Evolutionary conservation across 768 basidiomycete genomes (phyloP), one percentile per base, ranked within the genome.

Genomic region (Amanita muscaria): DNA sequence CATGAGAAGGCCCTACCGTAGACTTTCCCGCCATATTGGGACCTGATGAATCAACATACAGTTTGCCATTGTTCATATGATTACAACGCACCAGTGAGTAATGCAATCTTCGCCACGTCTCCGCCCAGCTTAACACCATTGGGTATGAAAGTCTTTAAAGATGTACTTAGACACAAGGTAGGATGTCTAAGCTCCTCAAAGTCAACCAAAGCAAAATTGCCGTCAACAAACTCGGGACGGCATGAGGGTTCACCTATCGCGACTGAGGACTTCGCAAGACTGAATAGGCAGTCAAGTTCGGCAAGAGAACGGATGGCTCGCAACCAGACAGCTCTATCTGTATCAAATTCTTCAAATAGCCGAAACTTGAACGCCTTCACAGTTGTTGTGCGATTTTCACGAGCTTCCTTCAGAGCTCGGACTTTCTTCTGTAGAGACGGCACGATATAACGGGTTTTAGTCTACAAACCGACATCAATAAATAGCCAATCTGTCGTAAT

Each of bases 231-330:
- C 54, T 83, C 79, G 1, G 96, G 96, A 48, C 96, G 69, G 56
- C 96, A 98, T n/a, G 78, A 74, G 3, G 96, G 96, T 61, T 96
- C 90, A 34, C 91, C 93, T 32, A 99, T 74, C 7, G 88, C 86
- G n/a, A 65, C 60, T 1, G 92, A 96, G 1, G 90, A 76, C 61
- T 89, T 93, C 4, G 94, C 87, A 37, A 98, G 65, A 52, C 88
- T 89, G 60, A 94, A 80, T 16, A 99, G 66, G 61, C 96, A 99
- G 61, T 99, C 96, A n/a, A 99, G 71, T 64, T 99, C 93, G 5
- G 96, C 85, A 40, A 94, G 74, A 12, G 89, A 80, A 29, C 88
- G 79, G 50, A 92, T 73, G 9, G 83, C 79, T n/a, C 81, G 77
- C 56, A 92, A 63, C 88, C 89, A 94, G 12, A 83, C 64, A 11